Conservation (phyloP, 768 basidiomycete species). For the Jaapia argillacea region DNA sequence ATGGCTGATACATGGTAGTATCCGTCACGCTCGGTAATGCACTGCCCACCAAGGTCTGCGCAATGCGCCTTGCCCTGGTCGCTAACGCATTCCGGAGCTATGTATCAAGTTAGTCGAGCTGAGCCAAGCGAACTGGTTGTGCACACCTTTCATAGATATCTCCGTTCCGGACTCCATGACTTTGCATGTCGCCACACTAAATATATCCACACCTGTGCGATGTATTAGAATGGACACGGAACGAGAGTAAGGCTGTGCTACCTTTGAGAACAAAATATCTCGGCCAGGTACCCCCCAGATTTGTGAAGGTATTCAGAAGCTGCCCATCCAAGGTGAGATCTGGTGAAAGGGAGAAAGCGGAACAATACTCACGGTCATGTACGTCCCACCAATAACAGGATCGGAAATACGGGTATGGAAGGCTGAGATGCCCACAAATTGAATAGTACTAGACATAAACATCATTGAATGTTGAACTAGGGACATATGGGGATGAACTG, state of each 20-base stretch:
- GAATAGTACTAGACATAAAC: conserved; percentile 63
- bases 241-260: conserved; percentile 12
- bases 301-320: conserved; percentile 92
- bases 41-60: conserved; percentile 63
- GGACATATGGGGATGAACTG: too few species aligned
- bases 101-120: conserved; percentile 2
- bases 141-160: conserved; percentile 43
- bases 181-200: conserved; percentile 78
- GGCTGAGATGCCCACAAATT: conserved; percentile 98
- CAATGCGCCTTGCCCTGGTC: conserved; percentile 83
- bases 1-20: conserved; percentile 78
- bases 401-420: conserved; percentile 97
- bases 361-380: conserved; percentile 81
- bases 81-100: conserved; percentile 87
- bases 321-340: conserved; percentile 22
- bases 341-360: background rate
- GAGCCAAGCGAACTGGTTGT: background rate
- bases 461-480: conserved; percentile 5
- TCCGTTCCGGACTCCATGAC: conserved; percentile 48
- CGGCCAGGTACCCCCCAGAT: conserved; percentile 98
- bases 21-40: conserved; percentile 81
- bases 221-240: background rate
- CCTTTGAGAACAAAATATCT: conserved; percentile 94
- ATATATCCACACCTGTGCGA: conserved; percentile 69
- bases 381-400: conserved; percentile 94